Evolutionary conservation across 2,329 filamentous ascomycete genomes (phyloP), one percentile per base, ranked within the genome.

Genomic region (Hypocreales sp.): DNA sequence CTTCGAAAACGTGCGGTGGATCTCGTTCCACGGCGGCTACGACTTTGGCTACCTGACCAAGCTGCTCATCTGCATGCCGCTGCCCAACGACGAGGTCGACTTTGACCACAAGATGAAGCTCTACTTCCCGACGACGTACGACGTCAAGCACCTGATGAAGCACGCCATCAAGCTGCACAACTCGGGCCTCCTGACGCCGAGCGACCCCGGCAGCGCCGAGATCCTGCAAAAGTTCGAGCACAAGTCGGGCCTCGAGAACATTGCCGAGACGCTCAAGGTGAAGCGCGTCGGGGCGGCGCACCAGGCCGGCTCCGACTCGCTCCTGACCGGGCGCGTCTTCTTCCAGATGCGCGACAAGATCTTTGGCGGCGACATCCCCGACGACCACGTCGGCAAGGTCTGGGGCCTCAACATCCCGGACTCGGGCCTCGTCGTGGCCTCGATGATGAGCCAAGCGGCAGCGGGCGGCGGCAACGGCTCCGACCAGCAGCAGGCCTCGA

Each of bases 11-110:
- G 80, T 94, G 30, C 78, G 83, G 49, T 98, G 90, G 90, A 81
- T 98, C 37, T 92, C 83, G 4, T 95, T 95, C 56, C 90, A 98
- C 51, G 90, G 83, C 16, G 90, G 87, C 34, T 98, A 98, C 55
- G 90, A 98, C 58, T 95, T 98, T 54, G 90, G 86, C 26, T 95
- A 95, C 46, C 64, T 98, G 25, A 86, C 92, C 46, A 98, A 98
- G 57, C 74, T 94, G 31, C 75, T 98, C 50, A 77, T 81, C 31
- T 80, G 80, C 54, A 69, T 75, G 38, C 72, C 78, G 24, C 64
- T 98, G 7, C 90, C 90, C 1, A 80, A 84, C 40, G 83, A 92
- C 40, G 90, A 95, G 49, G 68, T 76, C 26, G 77, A 90, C 36
- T 98, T 95, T 50, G 80, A 92, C 47, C 71, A 77, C 43, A 70